Conservation (phyloP, 179 eudicot species). For the Kewa caespitosa region DNA sequence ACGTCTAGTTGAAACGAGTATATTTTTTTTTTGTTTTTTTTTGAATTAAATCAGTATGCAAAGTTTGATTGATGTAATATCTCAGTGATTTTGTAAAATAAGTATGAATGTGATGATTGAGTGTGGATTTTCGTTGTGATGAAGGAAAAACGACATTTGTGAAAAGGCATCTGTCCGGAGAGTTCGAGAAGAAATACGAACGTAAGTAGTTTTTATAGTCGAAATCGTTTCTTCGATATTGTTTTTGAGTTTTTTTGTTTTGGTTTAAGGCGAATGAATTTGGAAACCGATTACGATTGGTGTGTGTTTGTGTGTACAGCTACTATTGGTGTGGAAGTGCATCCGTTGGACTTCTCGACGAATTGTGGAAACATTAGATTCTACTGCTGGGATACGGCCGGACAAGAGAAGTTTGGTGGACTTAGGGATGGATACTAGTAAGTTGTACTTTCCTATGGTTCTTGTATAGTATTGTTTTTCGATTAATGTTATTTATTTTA, state of each 20-base stretch:
- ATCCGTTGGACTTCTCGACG: conserved; percentile 54
- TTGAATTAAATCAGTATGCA: not conserved
- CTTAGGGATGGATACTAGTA: conserved; percentile 59
- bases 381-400: conserved; percentile 73
- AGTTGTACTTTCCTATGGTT: conserved; percentile 13
- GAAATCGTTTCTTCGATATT: too few species aligned
- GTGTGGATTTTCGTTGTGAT: not conserved
- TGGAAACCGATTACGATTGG: not conserved
- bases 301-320: conserved; percentile 29
- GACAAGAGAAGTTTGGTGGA: conserved; percentile 65
- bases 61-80: not conserved
- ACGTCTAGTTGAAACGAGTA: too few species aligned
- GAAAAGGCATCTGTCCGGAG: conserved; percentile 57
- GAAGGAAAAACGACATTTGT: conserved; percentile 60
- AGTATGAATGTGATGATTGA: not conserved
- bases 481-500: not conserved
- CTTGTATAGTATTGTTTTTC: not conserved
- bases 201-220: too few species aligned
- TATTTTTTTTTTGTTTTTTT: not conserved
- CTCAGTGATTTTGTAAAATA: too few species aligned
- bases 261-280: too few species aligned
- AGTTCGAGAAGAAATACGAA: conserved; percentile 61
- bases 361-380: conserved; percentile 56
- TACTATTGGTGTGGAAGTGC: conserved; percentile 70
- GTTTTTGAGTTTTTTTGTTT: too few species aligned